phyloP scores from a whole-genome alignment of 305 asterid genomes.

The Solanum hybrid region DNA sequence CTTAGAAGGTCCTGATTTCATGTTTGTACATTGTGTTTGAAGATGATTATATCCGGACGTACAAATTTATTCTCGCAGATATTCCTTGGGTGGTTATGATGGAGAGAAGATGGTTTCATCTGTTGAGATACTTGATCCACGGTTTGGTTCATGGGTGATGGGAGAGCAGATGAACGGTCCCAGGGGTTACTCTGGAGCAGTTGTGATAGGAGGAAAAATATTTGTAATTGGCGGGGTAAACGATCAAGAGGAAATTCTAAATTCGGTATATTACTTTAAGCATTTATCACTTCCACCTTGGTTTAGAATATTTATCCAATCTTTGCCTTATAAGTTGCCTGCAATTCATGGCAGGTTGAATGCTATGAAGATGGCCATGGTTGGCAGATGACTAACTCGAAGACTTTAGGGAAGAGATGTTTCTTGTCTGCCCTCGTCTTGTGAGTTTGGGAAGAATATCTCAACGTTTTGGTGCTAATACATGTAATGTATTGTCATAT shows the following conservation, averaged over 20 bases:
- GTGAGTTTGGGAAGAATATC: conserved; percentile 5
- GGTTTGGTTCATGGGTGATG: conserved; percentile 45
- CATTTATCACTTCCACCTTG: neutral
- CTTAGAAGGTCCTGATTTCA: neutral
- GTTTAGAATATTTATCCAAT: neutral
- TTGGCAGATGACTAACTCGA: neutral
- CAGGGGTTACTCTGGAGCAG: conserved; percentile 52
- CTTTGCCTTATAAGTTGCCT: neutral
- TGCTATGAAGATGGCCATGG: neutral
- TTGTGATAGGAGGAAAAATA: conserved; percentile 34
- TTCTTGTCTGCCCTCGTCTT: conserved; percentile 35
- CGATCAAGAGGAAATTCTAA: conserved; percentile 14
- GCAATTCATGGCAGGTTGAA: neutral
- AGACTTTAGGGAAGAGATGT: conserved; percentile 47
- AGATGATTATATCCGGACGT: neutral
- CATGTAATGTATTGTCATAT: neutral
- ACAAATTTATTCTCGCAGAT: conserved; percentile 26
- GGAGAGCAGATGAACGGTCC: conserved; percentile 39
- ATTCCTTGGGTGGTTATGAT: conserved; percentile 63
- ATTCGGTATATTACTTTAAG: conserved; percentile 32
- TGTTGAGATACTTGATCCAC: conserved; percentile 65
- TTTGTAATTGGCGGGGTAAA: conserved; percentile 45
- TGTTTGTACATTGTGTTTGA: neutral
- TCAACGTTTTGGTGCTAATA: neutral
- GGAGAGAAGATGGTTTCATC: conserved; percentile 42